Evolutionary conservation across 306 rosid species (phyloP).

Genomic region (Neltuma alba): DNA sequence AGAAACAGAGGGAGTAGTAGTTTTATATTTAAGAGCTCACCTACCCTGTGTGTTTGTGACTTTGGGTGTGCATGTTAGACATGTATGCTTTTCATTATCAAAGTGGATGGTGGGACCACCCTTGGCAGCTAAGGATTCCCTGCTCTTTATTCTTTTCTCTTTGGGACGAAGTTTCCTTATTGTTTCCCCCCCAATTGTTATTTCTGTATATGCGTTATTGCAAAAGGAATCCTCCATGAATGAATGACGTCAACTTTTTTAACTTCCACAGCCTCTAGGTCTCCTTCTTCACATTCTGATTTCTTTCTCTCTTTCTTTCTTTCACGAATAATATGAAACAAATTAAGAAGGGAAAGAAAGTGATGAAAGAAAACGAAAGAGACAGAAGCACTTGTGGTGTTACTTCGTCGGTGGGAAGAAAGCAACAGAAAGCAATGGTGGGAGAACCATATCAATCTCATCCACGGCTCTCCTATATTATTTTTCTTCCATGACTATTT

Average conservation of each 20-base stretch:
- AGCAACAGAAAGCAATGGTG: slow-evolving; percentile 10
- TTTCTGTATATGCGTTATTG: background rate
- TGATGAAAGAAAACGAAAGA: background rate
- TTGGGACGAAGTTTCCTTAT: background rate
- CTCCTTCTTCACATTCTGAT: background rate
- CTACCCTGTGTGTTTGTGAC: too few species aligned
- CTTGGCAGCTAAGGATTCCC: background rate
- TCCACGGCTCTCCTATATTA: background rate
- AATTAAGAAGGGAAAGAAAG: background rate
- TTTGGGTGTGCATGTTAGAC: too few species aligned
- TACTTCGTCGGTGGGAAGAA: slow-evolving; percentile 7
- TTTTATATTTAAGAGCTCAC: too few species aligned
- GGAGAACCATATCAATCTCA: slow-evolving; percentile 9
- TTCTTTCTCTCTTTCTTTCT: too few species aligned
- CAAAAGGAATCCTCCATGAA: background rate
- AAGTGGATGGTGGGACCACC: background rate
- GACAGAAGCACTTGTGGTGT: background rate
- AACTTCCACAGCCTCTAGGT: background rate
- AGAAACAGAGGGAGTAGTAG: too few species aligned
- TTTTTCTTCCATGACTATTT: background rate
- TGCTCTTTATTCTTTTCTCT: background rate
- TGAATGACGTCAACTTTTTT: background rate
- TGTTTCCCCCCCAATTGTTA: background rate
- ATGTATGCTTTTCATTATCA: background rate
- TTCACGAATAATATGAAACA: too few species aligned